Conservation (phyloP, 2,329 filamentous ascomycete species). For the Aspergillus sclerotialis region DNA sequence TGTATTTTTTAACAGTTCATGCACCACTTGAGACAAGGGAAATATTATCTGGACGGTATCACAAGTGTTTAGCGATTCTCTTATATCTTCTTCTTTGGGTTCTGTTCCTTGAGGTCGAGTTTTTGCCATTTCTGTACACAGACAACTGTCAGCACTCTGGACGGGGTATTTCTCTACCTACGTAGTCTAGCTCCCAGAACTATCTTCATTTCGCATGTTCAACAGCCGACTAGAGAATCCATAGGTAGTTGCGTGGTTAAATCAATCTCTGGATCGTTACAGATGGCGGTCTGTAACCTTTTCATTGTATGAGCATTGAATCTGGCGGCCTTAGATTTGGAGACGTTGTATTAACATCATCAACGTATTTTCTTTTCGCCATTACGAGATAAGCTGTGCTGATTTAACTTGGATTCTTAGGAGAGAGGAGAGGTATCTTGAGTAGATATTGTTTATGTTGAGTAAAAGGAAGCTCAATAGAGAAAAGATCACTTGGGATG, state of each 20-base stretch:
- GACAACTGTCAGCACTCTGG: not conserved
- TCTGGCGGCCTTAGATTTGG: constrained; percentile 13
- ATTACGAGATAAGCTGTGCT: no score
- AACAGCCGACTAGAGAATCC: constrained; percentile 11
- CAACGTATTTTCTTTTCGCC: no score
- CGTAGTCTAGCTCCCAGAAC: constrained; percentile 3
- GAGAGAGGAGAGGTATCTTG: no score
- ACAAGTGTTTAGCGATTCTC: constrained; percentile 8
- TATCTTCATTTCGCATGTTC: constrained; percentile 9
- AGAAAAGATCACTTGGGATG: no score
- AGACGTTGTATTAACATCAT: no score
- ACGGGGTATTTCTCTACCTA: not conserved
- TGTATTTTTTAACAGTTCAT: constrained; percentile 7
- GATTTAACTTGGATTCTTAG: no score
- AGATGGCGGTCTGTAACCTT: constrained; percentile 13
- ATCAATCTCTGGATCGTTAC: constrained; percentile 15
- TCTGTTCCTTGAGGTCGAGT: not conserved
- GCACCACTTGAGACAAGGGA: constrained; percentile 10
- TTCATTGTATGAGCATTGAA: constrained; percentile 18
- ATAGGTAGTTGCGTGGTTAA: constrained; percentile 12
- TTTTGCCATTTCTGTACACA: not conserved
- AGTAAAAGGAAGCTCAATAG: no score
- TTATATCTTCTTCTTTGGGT: constrained; percentile 12
- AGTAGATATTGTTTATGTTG: no score
- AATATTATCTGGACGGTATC: constrained; percentile 9